phyloP scores from a whole-genome alignment of 2,329 filamentous ascomycete genomes.

The Penicillium oxalicum region DNA sequence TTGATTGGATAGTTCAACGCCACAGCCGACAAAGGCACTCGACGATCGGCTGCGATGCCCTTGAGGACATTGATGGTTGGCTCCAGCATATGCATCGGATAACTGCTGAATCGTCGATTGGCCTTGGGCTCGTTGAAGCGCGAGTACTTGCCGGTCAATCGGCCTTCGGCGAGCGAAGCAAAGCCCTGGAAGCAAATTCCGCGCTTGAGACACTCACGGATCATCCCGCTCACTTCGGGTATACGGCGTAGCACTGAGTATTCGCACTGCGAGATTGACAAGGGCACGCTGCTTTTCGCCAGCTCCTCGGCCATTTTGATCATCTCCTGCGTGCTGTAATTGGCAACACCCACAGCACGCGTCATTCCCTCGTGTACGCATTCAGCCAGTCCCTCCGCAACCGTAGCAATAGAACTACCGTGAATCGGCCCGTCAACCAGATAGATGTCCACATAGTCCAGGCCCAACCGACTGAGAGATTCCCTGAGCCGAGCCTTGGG shows the following conservation, averaged over 20 bases:
- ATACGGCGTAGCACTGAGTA: slow-evolving; percentile 39
- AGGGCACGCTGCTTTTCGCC: slow-evolving; percentile 32
- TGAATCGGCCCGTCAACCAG: slow-evolving; percentile 44
- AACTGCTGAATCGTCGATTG: slow-evolving; percentile 37
- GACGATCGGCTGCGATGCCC: slow-evolving; percentile 31
- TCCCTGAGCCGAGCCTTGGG: slow-evolving; percentile 34
- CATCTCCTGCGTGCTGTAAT: slow-evolving; percentile 41
- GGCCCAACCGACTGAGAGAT: slow-evolving; percentile 34
- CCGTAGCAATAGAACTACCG: slow-evolving; percentile 32
- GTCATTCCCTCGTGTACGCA: slow-evolving; percentile 41
- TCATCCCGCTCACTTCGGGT: slow-evolving; percentile 37
- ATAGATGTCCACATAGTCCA: slow-evolving; percentile 41
- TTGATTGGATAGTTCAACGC: slow-evolving; percentile 43
- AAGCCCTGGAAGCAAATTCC: slow-evolving; percentile 42
- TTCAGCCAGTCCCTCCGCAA: slow-evolving; percentile 39
- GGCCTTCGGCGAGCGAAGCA: slow-evolving; percentile 37
- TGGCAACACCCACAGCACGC: slow-evolving; percentile 41
- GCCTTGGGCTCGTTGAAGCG: slow-evolving; percentile 34
- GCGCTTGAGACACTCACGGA: slow-evolving; percentile 37
- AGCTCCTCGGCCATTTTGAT: slow-evolving; percentile 40
- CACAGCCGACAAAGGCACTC: slow-evolving; percentile 34
- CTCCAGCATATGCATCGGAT: slow-evolving; percentile 42
- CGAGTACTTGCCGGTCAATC: slow-evolving; percentile 39
- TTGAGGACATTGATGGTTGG: slow-evolving; percentile 33
- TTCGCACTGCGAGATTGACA: slow-evolving; percentile 44